Evolutionary conservation across 495 filamentous ascomycete genomes (phyloP).

Genomic region (Penicillium dipodomyicola): DNA sequence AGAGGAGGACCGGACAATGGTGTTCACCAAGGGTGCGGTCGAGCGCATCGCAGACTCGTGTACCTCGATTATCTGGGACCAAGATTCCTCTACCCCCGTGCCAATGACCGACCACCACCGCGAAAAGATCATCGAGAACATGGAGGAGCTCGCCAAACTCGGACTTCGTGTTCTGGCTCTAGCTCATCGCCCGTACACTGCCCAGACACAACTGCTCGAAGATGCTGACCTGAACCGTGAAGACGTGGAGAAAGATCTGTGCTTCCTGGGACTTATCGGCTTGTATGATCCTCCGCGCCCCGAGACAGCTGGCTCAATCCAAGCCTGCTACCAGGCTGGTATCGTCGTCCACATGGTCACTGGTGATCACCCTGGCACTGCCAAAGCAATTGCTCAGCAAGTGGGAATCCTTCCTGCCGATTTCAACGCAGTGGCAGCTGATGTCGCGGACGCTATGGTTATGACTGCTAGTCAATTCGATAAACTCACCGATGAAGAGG

Average conservation of each 20-base stretch:
- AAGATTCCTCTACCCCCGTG: constrained; percentile 38
- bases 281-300: constrained; percentile 73
- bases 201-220: constrained; percentile 12
- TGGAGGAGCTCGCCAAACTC: constrained; percentile 51
- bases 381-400: constrained; percentile 70
- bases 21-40: constrained; percentile 70
- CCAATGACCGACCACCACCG: constrained; percentile 37
- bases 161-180: constrained; percentile 59
- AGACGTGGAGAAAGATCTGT: constrained; percentile 41
- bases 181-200: constrained; percentile 43
- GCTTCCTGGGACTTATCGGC: constrained; percentile 66
- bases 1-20: constrained; percentile 21
- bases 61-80: constrained; percentile 40
- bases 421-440: constrained; percentile 44
- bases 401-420: constrained; percentile 70
- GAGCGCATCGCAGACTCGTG: constrained; percentile 67
- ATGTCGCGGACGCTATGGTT: constrained; percentile 53
- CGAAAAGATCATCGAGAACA: constrained; percentile 50
- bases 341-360: constrained; percentile 82
- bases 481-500: constrained; percentile 55
- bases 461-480: constrained; percentile 67
- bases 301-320: constrained; percentile 64
- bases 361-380: constrained; percentile 73
- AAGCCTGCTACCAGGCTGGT: constrained; percentile 64
- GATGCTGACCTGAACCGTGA: constrained; percentile 14